phyloP scores from a whole-genome alignment of 495 filamentous ascomycete species.

The Parachaetomium inaequale region DNA sequence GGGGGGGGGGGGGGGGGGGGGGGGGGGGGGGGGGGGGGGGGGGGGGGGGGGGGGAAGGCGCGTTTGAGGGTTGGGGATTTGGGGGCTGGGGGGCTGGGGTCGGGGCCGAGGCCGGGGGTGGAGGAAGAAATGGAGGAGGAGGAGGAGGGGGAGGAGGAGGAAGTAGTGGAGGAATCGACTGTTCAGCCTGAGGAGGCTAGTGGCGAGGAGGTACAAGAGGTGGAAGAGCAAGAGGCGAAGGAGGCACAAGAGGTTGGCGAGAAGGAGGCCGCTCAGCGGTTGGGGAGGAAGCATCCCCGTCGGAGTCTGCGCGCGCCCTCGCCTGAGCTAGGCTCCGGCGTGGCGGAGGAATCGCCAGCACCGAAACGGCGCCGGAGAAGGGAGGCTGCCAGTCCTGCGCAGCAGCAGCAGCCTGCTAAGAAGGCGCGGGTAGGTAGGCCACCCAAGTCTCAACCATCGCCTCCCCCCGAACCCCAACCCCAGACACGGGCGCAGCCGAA shows the following conservation, averaged over 20 bases:
- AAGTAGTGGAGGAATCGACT: slow-evolving; percentile 12
- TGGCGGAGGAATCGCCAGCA: slow-evolving; percentile 25
- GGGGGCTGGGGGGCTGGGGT: slow-evolving; percentile 17
- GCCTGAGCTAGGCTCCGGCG: slow-evolving; percentile 28
- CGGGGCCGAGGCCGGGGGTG: slow-evolving; percentile 19
- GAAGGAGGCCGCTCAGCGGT: slow-evolving; percentile 33
- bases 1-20: neutral
- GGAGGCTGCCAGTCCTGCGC: slow-evolving; percentile 31
- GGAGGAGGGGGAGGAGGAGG: slow-evolving; percentile 19
- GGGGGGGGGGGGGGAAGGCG: slow-evolving; percentile 16
- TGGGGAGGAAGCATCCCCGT: slow-evolving; percentile 39
- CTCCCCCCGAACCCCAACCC: slow-evolving; percentile 3
- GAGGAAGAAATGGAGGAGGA: slow-evolving; percentile 22
- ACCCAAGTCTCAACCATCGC: neutral
- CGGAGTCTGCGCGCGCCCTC: slow-evolving; percentile 31
- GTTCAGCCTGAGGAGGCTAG: slow-evolving; percentile 20
- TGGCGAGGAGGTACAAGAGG: slow-evolving; percentile 25
- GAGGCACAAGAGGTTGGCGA: slow-evolving; percentile 29
- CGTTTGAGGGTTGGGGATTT: slow-evolving; percentile 2
- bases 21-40: slow-evolving; percentile 3
- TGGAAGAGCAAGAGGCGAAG: slow-evolving; percentile 11
- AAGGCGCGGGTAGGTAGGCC: slow-evolving; percentile 5
- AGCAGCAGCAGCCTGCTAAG: slow-evolving; percentile 35
- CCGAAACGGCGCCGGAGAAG: slow-evolving; percentile 37
- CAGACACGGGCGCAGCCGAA: neutral